phyloP scores from a whole-genome alignment of 2,329 filamentous ascomycete species.

The Trichoderma cornu-damae region DNA sequence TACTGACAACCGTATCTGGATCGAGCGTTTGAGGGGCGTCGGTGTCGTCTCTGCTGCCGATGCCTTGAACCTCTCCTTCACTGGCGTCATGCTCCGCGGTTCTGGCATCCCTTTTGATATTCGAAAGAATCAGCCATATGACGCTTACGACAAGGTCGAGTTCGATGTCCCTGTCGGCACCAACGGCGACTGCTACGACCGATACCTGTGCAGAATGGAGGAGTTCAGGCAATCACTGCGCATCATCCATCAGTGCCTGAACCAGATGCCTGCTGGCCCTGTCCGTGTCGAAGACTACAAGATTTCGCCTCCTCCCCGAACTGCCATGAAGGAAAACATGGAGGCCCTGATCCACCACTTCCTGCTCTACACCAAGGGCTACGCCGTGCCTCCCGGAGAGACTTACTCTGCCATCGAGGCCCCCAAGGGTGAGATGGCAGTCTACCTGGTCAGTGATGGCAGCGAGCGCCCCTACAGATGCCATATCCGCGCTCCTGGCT shows the following conservation, averaged over 20 bases:
- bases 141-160: slow-evolving; percentile 95
- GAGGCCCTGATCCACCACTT: slow-evolving; percentile 99
- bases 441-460: slow-evolving; percentile 92
- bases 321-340: slow-evolving; percentile 99
- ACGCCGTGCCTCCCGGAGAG: slow-evolving; percentile 92
- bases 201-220: slow-evolving; percentile 98
- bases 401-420: slow-evolving; percentile 98
- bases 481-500: slow-evolving; percentile 94
- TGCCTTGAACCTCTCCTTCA: slow-evolving; percentile 95
- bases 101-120: slow-evolving; percentile 95
- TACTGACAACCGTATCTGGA: slow-evolving; percentile 99
- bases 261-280: slow-evolving; percentile 95
- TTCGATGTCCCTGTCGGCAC: slow-evolving; percentile 96
- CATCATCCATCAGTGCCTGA: slow-evolving; percentile 97
- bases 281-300: slow-evolving; percentile 98
- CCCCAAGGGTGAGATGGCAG: slow-evolving; percentile 99
- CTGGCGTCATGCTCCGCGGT: slow-evolving; percentile 95
- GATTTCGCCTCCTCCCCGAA: slow-evolving; percentile 87
- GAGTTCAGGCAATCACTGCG: slow-evolving; percentile 97
- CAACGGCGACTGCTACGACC: slow-evolving; percentile 98
- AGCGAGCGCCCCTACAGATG: slow-evolving; percentile 95
- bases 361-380: slow-evolving; percentile 97
- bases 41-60: slow-evolving; percentile 88
- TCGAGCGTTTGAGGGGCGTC: slow-evolving; percentile 82
- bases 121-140: slow-evolving; percentile 94